Base-by-base conservation (phyloP, 768 basidiomycete species). In the Hydnomerulius pinastri region DNA sequence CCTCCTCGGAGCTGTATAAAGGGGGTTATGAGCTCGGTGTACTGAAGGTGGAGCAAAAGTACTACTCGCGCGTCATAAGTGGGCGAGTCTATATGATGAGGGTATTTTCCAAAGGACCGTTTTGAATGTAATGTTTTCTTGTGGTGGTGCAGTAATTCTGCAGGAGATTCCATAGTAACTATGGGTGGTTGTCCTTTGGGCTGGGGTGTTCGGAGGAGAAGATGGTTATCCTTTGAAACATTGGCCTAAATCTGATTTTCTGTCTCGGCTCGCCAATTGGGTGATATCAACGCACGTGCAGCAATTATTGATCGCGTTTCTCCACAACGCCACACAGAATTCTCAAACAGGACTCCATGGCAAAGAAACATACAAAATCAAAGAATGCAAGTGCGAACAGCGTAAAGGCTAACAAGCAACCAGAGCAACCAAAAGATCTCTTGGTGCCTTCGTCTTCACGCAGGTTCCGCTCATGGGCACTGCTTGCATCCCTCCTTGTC, bases 1-100 rank as follows among this genome's bases (percentile, higher is more conserved):
- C 90, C 71, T 91, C 90, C 63, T 91, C 88, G 4, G 87, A 90
- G 67, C 86, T 88, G 64, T 50, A 54, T 44, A 59, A 67, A 13
- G 29, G 17, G 36, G 35, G 30, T 46, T 36, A 58, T 43, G 46
- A 49, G 40, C 37, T 42, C 56, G 55, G 61, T 32, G 53, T 29
- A 17, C 4, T 17, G 23, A 33, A 38, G 7, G 30, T 27, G 18
- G 21, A 11, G 35, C 18, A 36, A 8, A 37, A 13, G 35, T 25
- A 30, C 53, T 48, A 74, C 76, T 63, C 60, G 82, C 76, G 87
- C 87, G 68, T 89, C 86, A 71, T 89, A 89, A 3, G 87, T 86
- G 15, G 87, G 87, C 1, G 87, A 89, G 48, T 88, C 85, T 13
- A 81, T 63, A 23, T 71, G 71, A 54, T 75, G 79, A 9, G 85